Evolutionary conservation across 768 basidiomycete genomes (phyloP).

Genomic region (Calocybe cyanea): DNA sequence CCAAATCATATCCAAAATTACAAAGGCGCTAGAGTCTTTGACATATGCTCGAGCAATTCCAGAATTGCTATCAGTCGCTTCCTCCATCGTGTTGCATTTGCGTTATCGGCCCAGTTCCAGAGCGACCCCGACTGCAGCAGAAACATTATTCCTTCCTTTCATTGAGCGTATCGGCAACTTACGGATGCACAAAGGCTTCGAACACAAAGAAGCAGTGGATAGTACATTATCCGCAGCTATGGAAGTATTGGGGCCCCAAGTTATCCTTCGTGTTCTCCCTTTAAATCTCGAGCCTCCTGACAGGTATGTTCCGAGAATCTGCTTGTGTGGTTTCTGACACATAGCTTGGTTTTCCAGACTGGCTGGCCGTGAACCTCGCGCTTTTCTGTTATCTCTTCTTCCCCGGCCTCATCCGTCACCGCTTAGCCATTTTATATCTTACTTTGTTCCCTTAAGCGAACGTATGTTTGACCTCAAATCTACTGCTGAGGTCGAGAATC

Average conservation of each 20-base stretch:
- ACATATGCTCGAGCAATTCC: conserved; percentile 73
- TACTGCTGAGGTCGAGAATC: conserved; percentile 68
- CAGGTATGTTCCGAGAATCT: conserved; percentile 45
- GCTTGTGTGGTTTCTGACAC: neutral
- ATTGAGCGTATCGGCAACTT: conserved; percentile 71
- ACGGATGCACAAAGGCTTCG: conserved; percentile 77
- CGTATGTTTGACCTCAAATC: conserved; percentile 87
- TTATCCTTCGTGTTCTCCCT: conserved; percentile 69
- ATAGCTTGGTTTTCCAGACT: conserved; percentile 37
- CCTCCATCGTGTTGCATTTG: conserved; percentile 64
- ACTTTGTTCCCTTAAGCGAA: conserved; percentile 93
- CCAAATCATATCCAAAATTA: conserved; percentile 58
- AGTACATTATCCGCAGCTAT: conserved; percentile 74
- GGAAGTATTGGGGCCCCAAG: conserved; percentile 81
- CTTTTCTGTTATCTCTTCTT: conserved; percentile 88
- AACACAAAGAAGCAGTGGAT: conserved; percentile 88
- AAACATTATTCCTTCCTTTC: conserved; percentile 64
- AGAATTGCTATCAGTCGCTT: conserved; percentile 71
- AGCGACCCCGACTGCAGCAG: conserved; percentile 54
- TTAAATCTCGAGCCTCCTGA: conserved; percentile 82
- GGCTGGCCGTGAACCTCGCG: conserved; percentile 79
- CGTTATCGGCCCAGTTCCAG: conserved; percentile 41
- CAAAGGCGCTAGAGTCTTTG: conserved; percentile 69
- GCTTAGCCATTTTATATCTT: conserved; percentile 79
- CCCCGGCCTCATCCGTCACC: conserved; percentile 77